phyloP scores from a whole-genome alignment of 345 rosid species.

The Hypericum perforatum region DNA sequence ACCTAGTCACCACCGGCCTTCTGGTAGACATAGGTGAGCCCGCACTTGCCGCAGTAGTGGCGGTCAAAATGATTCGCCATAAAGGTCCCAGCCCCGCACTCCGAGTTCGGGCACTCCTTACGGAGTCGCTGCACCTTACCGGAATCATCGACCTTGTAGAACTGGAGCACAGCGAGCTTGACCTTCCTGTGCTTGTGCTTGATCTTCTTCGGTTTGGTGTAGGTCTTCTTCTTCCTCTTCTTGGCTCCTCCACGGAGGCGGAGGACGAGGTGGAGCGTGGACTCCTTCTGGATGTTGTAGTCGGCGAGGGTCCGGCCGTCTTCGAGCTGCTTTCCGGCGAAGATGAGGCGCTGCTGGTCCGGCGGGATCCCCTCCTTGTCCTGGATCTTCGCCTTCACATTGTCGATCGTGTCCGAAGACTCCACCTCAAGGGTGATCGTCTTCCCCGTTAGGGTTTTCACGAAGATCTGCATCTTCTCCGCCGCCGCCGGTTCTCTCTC shows the following conservation, averaged over 20 bases:
- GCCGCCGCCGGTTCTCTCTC: neutral
- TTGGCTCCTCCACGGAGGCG: constrained; percentile 12
- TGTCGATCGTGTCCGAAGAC: neutral
- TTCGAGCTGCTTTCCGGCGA: too few relatives aligned
- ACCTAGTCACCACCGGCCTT: constrained; percentile 11
- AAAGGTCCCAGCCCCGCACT: constrained; percentile 13
- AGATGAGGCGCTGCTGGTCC: too few relatives aligned
- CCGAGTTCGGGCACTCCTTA: constrained; percentile 1
- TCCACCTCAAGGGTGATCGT: constrained; percentile 15
- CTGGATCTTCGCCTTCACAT: too few relatives aligned
- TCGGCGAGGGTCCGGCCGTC: constrained; percentile 1
- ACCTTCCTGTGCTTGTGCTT: constrained; percentile 2
- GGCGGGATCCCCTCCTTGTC: too few relatives aligned
- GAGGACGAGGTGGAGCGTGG: constrained; percentile 15
- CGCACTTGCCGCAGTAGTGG: constrained; percentile 14
- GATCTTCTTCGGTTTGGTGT: neutral
- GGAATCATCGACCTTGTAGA: too few relatives aligned
- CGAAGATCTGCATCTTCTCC: constrained; percentile 13
- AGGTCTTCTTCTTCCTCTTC: constrained; percentile 3
- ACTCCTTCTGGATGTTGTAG: constrained; percentile 15
- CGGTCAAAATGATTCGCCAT: constrained; percentile 13
- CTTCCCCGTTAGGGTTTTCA: constrained; percentile 14
- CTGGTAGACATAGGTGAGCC: constrained; percentile 11
- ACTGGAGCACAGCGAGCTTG: constrained; percentile 6
- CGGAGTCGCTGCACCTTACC: too few relatives aligned